Percentiles rank a stretch among this genome's conserved stretches.
phyloP scores from a whole-genome alignment of 2,329 filamentous ascomycete genomes.

The Neopestalotiopsis clavispora region DNA sequence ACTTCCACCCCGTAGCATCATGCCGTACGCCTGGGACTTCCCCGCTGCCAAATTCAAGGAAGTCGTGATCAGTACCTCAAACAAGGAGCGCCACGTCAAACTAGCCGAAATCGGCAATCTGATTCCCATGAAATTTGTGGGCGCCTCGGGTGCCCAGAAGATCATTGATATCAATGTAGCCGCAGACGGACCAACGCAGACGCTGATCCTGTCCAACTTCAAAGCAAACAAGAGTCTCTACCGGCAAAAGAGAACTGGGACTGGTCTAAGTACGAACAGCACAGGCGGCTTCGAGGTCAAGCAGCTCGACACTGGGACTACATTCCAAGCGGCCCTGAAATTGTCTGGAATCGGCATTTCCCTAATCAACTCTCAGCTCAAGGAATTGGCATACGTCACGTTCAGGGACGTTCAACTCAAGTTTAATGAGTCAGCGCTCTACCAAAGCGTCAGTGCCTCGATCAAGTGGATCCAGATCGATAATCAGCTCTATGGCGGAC shows the following conservation, averaged over 20 bases:
- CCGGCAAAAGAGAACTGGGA: conserved; percentile 58
- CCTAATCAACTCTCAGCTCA: conserved; percentile 88
- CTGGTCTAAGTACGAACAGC: conserved; percentile 54
- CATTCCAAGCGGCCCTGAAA: conserved; percentile 86
- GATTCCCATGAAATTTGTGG: conserved; percentile 87
- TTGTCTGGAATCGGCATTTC: conserved; percentile 92
- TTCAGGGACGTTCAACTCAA: conserved; percentile 89
- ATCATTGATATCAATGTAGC: conserved; percentile 97
- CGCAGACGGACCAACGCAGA: conserved; percentile 94
- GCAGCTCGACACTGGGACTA: conserved; percentile 84
- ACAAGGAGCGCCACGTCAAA: conserved; percentile 88
- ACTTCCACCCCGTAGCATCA: conserved; percentile 91
- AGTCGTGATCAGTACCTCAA: conserved; percentile 79
- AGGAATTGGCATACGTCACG: conserved; percentile 91
- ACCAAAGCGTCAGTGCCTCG: conserved; percentile 87
- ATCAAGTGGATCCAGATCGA: conserved; percentile 99
- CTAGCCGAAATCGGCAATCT: conserved; percentile 95
- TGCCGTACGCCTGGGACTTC: conserved; percentile 99
- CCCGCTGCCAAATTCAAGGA: conserved; percentile 97
- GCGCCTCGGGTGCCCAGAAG: conserved; percentile 72
- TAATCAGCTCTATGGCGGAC: conserved; percentile 96
- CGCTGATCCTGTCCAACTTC: conserved; percentile 91
- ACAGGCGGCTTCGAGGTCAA: conserved; percentile 90
- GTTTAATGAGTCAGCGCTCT: conserved; percentile 90
- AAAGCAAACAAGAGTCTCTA: conserved; percentile 93